A percentile compares a stretch with the other conserved stretches of the same genome.
Conservation (phyloP, 345 rosid species). For the Brassica juncea region DNA sequence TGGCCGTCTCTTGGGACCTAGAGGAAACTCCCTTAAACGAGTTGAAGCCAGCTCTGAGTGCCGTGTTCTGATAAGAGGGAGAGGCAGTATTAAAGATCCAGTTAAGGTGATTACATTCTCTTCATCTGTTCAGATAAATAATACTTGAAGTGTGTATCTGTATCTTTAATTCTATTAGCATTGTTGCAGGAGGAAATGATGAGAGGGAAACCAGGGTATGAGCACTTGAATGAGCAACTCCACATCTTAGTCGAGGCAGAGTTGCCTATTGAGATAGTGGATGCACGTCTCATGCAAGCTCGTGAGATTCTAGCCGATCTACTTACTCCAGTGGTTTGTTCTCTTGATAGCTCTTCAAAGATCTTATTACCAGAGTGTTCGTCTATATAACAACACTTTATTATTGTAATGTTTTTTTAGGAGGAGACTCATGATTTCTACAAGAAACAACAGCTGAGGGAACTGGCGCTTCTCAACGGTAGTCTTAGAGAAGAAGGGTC, state of each 20-base stretch:
- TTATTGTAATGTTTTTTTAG: slow-evolving; percentile 36
- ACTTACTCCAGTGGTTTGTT: slow-evolving; percentile 79
- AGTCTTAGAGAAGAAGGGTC: slow-evolving; percentile 93
- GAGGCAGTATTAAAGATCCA: slow-evolving; percentile 95
- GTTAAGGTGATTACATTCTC: slow-evolving; percentile 54
- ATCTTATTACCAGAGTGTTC: neutral
- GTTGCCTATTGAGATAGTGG: slow-evolving; percentile 86
- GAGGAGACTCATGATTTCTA: slow-evolving; percentile 95
- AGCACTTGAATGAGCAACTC: slow-evolving; percentile 93
- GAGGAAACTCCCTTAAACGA: slow-evolving; percentile 97
- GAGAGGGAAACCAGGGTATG: slow-evolving; percentile 98
- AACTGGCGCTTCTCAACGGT: slow-evolving; percentile 93
- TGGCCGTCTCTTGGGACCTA: slow-evolving; percentile 98
- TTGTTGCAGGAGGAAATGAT: slow-evolving; percentile 81
- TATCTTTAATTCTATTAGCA: neutral
- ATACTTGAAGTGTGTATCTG: neutral
- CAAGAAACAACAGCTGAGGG: slow-evolving; percentile 95
- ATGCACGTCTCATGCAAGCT: slow-evolving; percentile 91
- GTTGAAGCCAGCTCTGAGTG: slow-evolving; percentile 97
- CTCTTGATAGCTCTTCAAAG: neutral
- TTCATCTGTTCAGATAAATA: neutral
- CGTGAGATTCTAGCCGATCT: slow-evolving; percentile 90
- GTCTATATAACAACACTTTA: neutral
- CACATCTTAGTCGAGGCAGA: slow-evolving; percentile 95
- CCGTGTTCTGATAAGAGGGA: slow-evolving; percentile 92